These are phyloP conservation scores for Calophaca sinica DNA, from an alignment of 306 rosid species.

Conservation along the genomic window DNA sequence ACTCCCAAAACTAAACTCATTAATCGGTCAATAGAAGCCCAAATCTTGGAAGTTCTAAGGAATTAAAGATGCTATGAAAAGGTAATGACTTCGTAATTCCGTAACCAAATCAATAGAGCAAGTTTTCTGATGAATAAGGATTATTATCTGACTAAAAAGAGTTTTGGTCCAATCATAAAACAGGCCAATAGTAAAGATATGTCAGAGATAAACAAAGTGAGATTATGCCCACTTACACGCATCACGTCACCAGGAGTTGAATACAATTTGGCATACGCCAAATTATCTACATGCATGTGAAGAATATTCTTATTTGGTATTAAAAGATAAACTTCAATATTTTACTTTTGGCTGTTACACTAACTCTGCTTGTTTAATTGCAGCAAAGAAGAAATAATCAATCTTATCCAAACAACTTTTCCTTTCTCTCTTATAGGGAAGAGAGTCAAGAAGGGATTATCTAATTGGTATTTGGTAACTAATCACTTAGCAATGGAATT, in stretches of 20 bases:
- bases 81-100: no score
- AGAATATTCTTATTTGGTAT: slow-evolving; percentile 34
- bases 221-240: slow-evolving; percentile 31
- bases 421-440: slow-evolving; percentile 14
- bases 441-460: slow-evolving; percentile 41
- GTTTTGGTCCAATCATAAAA: slow-evolving; percentile 31
- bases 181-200: slow-evolving; percentile 11
- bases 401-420: slow-evolving; percentile 50
- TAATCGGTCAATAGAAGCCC: no score
- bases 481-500: slow-evolving; percentile 49
- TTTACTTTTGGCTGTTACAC: slow-evolving; percentile 26
- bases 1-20: no score
- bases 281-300: slow-evolving; percentile 42
- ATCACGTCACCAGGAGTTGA: slow-evolving; percentile 30
- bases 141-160: slow-evolving; percentile 1
- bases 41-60: no score
- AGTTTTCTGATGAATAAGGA: no score
- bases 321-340: slow-evolving; percentile 35
- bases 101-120: neutral
- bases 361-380: slow-evolving; percentile 15
- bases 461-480: slow-evolving; percentile 41
- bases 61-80: no score
- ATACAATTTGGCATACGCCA: slow-evolving; percentile 23
- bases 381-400: slow-evolving; percentile 35
- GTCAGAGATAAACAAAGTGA: slow-evolving; percentile 30